Evolutionary conservation across 2,329 filamentous ascomycete species (phyloP), one percentile per base, ranked within the genome.

Genomic region (Phialophora expanda): DNA sequence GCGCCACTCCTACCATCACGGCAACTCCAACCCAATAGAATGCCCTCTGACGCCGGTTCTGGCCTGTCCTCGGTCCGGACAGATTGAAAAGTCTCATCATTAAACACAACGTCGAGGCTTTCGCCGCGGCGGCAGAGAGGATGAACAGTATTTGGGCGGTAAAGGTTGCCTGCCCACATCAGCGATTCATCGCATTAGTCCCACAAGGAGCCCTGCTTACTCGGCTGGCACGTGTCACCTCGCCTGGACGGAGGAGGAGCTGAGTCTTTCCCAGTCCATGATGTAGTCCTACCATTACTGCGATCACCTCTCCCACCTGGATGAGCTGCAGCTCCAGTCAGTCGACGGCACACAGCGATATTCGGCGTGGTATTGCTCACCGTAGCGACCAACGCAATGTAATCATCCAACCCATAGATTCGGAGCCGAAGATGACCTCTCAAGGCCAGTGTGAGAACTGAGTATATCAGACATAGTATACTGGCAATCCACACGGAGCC

Each of bases 31-130:
- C 56, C 26, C 64, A 63, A 26, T 73, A 65, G 22, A 75, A 73
- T 7, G 61, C 24, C 72, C 67, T 59, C 63, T 69, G 32, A 67
- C 69, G 60, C 17, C 54, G 46, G 32, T 64, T 38, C 32, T 38
- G 64, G 32, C 60, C 65, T 22, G 65, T 28, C 34, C 64, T 69
- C 20, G 66, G 61, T 14, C 69, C 69, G 22, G 46, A 61, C 38
- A 71, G 48, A 34, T 71, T 71, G 61, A 71, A 71, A 9, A 77
- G 68, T 12, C 74, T 71, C 64, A 70, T 69, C 54, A 77, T 69
- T 12, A 77, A 69, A n/a, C 73, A 70, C 1, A 71, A 62, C 1
- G 75, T 71, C 0, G 75, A 75, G 7, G 70, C 56, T 59, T 77
- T 77, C 4, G 74, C 73, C 12, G 68, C 69, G 8, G 70, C 65